These are phyloP conservation scores for Chloranthus sessilifolius DNA, from an alignment of 164 flowering plant genomes.

Conservation along the genomic window DNA sequence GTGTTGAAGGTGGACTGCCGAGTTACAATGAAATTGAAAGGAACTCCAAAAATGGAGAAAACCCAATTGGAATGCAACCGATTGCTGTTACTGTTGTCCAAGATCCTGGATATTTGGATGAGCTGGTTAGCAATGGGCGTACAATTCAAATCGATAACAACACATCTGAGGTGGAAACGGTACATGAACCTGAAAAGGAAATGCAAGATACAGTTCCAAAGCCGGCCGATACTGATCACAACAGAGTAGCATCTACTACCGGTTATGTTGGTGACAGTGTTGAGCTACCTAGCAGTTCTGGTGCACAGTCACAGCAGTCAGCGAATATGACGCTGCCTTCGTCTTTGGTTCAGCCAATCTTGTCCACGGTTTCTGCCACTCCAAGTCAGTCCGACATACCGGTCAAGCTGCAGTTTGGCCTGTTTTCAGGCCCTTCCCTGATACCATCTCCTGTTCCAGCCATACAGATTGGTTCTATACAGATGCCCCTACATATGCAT, in stretches of 20 bases:
- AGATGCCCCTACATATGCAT: constrained; percentile 93
- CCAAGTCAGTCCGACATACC: constrained; percentile 49
- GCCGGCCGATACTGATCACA: constrained; percentile 4
- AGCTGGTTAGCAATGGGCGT: constrained; percentile 22
- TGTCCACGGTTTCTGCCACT: constrained; percentile 36
- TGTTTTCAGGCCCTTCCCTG: constrained; percentile 86
- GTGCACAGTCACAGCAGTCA: constrained; percentile 24
- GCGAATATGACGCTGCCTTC: constrained; percentile 22
- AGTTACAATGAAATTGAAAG: constrained; percentile 53
- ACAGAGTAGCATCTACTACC: constrained; percentile 20
- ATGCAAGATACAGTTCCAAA: constrained; percentile 24
- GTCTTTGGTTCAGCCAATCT: constrained; percentile 26
- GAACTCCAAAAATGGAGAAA: constrained; percentile 33
- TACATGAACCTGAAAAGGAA: constrained; percentile 33
- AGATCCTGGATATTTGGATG: constrained; percentile 28
- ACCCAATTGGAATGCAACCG: constrained; percentile 23
- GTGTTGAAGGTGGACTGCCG: constrained; percentile 64
- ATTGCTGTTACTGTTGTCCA: constrained; percentile 22
- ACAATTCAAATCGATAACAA: constrained; percentile 18
- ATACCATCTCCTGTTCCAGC: constrained; percentile 94
- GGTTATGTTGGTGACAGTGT: constrained; percentile 15
- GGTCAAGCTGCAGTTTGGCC: constrained; percentile 80
- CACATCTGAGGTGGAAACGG: constrained; percentile 19
- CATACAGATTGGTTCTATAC: constrained; percentile 97
- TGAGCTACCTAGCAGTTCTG: constrained; percentile 28